Percentiles rank a stretch among this genome's conserved stretches.
Evolutionary conservation across 371 early-diverging fungal species (phyloP).

Genomic region (Syncephalis plumigaleata): DNA sequence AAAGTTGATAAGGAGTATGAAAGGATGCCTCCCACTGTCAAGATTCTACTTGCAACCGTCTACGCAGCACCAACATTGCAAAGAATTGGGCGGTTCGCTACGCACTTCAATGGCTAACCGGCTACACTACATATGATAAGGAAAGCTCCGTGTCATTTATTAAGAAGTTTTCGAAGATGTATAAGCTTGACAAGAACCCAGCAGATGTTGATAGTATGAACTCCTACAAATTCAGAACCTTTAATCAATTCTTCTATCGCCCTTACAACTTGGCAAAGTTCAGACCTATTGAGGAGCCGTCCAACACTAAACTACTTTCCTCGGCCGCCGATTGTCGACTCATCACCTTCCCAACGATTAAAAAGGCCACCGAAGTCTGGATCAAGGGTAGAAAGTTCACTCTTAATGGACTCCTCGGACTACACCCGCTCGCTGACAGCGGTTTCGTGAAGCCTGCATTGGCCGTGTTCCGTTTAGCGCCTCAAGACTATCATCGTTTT

Average conservation of each 20-base stretch:
- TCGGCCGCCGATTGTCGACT: slow-evolving; percentile 53
- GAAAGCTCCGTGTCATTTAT: no score
- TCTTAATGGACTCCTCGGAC: slow-evolving; percentile 24
- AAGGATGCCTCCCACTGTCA: no score
- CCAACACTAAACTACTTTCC: slow-evolving; percentile 29
- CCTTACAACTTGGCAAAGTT: slow-evolving; percentile 39
- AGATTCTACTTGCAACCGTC: no score
- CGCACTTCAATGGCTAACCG: no score
- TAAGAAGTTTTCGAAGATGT: no score
- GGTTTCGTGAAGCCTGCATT: slow-evolving; percentile 36
- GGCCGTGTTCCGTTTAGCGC: slow-evolving; percentile 51
- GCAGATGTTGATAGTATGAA: no score
- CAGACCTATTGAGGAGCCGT: slow-evolving; percentile 15
- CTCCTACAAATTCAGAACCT: slow-evolving; percentile 8
- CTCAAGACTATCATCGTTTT: slow-evolving; percentile 68
- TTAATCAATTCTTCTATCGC: slow-evolving; percentile 65
- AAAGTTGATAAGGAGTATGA: no score
- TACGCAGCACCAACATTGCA: no score
- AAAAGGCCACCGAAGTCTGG: slow-evolving; percentile 36
- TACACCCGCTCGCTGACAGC: slow-evolving; percentile 14
- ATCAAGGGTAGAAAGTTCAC: slow-evolving; percentile 55
- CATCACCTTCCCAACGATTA: slow-evolving; percentile 29
- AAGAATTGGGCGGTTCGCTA: no score
- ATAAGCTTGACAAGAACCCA: no score
- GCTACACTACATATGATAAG: no score